phyloP scores from a whole-genome alignment of 2,329 filamentous ascomycete species.

The Colletotrichum chrysophilum region DNA sequence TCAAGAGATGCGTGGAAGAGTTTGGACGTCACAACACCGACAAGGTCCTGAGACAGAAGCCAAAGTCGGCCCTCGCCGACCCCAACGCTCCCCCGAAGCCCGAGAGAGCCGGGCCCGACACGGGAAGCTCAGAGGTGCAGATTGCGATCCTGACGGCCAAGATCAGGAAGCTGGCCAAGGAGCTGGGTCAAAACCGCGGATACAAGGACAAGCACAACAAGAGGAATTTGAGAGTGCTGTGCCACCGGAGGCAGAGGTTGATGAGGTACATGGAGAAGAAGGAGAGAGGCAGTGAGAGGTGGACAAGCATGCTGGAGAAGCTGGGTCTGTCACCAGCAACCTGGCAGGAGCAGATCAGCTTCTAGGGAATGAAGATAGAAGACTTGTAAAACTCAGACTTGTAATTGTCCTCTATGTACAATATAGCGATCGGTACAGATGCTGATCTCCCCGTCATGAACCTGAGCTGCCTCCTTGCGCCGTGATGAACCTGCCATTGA shows the following conservation, averaged over 20 bases:
- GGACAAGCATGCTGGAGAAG: constrained; percentile 83
- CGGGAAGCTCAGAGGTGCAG: constrained; percentile 96
- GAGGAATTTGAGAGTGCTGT: constrained; percentile 82
- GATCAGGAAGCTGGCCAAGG: constrained; percentile 80
- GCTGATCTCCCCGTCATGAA: constrained; percentile 24
- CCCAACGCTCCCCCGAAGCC: constrained; percentile 45
- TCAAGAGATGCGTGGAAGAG: constrained; percentile 80
- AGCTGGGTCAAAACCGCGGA: constrained; percentile 69
- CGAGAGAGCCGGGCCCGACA: constrained; percentile 83
- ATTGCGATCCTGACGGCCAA: constrained; percentile 94
- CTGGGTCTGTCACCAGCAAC: constrained; percentile 87
- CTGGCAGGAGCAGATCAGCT: constrained; percentile 87
- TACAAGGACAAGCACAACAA: constrained; percentile 94
- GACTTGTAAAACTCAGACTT: constrained; percentile 46
- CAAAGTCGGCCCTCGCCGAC: constrained; percentile 48
- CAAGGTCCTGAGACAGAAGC: constrained; percentile 66
- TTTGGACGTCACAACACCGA: constrained; percentile 96
- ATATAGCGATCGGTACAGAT: constrained; percentile 37
- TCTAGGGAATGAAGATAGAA: constrained; percentile 49
- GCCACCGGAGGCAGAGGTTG: constrained; percentile 89
- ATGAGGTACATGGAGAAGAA: constrained; percentile 85
- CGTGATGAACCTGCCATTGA: constrained; percentile 37
- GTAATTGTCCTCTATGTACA: constrained; percentile 55
- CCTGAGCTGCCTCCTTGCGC: constrained; percentile 26
- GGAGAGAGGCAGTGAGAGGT: constrained; percentile 89